Evolutionary conservation across 2,329 filamentous ascomycete species (phyloP).

Genomic region (Drechslerella dactyloides): DNA sequence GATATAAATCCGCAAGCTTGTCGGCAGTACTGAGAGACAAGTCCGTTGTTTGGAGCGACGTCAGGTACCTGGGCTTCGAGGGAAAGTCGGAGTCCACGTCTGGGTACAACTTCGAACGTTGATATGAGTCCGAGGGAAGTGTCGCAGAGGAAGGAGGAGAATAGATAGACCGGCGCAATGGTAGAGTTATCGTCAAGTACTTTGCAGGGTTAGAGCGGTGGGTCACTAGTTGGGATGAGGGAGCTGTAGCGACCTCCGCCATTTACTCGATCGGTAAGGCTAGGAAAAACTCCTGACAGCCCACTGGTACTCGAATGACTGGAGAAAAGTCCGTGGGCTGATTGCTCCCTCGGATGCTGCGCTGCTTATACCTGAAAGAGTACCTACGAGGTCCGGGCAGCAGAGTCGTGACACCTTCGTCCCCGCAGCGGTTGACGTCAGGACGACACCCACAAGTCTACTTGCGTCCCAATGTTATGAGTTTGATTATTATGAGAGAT

Average conservation of each 20-base stretch:
- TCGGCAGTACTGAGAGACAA: conserved; percentile 20
- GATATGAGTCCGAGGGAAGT: conserved; percentile 38
- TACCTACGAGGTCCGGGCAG: conserved; percentile 19
- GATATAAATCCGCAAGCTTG: conserved; percentile 10
- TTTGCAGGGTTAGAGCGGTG: conserved; percentile 48
- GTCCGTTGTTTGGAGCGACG: conserved; percentile 25
- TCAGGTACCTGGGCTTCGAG: conserved; percentile 34
- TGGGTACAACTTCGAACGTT: conserved; percentile 26
- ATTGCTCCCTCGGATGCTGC: conserved; percentile 29
- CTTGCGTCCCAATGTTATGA: background rate
- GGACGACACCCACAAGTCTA: background rate
- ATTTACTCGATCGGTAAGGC: conserved; percentile 47
- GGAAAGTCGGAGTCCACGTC: conserved; percentile 29
- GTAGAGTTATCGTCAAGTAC: conserved; percentile 50
- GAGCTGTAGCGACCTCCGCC: conserved; percentile 51
- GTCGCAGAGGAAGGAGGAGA: conserved; percentile 50
- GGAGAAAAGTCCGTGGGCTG: conserved; percentile 30
- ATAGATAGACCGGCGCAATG: conserved; percentile 49
- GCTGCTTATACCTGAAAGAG: conserved; percentile 26
- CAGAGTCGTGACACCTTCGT: conserved; percentile 17
- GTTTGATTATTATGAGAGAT: conserved; percentile 19
- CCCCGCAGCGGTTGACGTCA: background rate
- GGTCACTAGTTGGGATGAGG: conserved; percentile 51
- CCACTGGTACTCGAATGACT: conserved; percentile 33
- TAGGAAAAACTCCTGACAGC: conserved; percentile 49